These are phyloP conservation scores for Mycena epipterygia DNA, from an alignment of 768 basidiomycete genomes.

Conservation along the genomic window DNA sequence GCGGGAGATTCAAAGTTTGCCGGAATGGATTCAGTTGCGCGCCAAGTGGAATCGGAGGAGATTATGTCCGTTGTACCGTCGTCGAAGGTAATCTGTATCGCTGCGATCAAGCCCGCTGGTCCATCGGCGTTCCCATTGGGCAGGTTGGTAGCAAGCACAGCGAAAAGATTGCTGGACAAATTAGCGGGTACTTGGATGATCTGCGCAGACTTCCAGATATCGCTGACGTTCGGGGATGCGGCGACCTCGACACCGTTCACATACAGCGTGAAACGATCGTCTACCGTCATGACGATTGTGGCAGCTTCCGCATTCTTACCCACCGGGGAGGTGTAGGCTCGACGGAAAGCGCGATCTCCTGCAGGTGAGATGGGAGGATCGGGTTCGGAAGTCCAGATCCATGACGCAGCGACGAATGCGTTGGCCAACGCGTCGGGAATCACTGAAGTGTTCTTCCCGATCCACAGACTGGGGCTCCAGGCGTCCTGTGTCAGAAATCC, in stretches of 20 bases:
- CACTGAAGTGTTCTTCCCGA: constrained; percentile 34
- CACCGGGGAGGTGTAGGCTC: not conserved
- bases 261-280: constrained; percentile 44
- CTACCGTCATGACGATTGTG: constrained; percentile 41
- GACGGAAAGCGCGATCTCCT: not conserved
- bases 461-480: constrained; percentile 43
- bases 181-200: not conserved
- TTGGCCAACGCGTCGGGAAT: constrained; percentile 34
- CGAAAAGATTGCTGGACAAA: not conserved
- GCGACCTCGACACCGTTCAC: constrained; percentile 43
- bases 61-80: constrained; percentile 41
- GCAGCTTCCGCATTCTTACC: constrained; percentile 21
- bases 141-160: not conserved
- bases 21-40: constrained; percentile 38
- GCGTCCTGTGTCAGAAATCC: constrained; percentile 37
- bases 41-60: constrained; percentile 42
- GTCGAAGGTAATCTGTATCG: constrained; percentile 41
- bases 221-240: constrained; percentile 28
- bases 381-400: constrained; percentile 48
- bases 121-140: constrained; percentile 18
- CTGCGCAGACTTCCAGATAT: not conserved
- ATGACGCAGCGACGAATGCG: constrained; percentile 38
- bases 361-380: constrained; percentile 8
- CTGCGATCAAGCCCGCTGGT: constrained; percentile 44
- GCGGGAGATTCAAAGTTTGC: constrained; percentile 39